Percentiles rank a stretch among this genome's conserved stretches.
Evolutionary conservation across 2,329 filamentous ascomycete species (phyloP).

Genomic region (Verticillium isaacii): DNA sequence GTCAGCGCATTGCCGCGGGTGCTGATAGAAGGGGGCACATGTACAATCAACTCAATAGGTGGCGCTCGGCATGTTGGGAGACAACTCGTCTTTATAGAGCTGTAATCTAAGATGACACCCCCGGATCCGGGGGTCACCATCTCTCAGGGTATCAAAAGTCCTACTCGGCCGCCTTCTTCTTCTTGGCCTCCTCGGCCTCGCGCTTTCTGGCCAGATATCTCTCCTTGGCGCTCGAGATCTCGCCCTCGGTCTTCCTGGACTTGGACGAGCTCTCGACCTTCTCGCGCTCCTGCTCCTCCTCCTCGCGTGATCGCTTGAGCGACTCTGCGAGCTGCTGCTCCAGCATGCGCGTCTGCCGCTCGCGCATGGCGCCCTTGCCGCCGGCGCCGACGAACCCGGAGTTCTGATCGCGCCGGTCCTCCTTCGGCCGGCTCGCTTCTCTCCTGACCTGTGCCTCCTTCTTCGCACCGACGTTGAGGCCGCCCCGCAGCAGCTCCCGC

Average conservation of each 20-base stretch:
- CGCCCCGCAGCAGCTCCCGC: slow-evolving; percentile 70
- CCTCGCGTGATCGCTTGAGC: slow-evolving; percentile 65
- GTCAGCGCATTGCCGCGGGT: background rate
- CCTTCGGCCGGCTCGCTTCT: slow-evolving; percentile 8
- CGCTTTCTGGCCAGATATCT: slow-evolving; percentile 73
- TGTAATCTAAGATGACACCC: background rate
- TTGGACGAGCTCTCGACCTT: slow-evolving; percentile 63
- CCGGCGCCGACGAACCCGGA: slow-evolving; percentile 35
- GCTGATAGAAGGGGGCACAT: background rate
- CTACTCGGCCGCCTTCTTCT: slow-evolving; percentile 31
- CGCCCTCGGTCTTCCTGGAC: slow-evolving; percentile 70
- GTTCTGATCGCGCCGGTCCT: slow-evolving; percentile 1
- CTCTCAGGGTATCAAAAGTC: slow-evolving; percentile 1
- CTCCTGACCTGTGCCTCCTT: slow-evolving; percentile 43
- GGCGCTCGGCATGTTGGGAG: background rate
- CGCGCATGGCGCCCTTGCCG: slow-evolving; percentile 63
- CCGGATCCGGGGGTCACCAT: background rate
- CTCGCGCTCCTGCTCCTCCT: slow-evolving; percentile 58
- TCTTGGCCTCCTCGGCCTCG: slow-evolving; percentile 67
- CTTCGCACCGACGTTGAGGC: slow-evolving; percentile 66
- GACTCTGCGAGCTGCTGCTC: slow-evolving; percentile 71
- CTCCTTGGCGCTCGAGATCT: slow-evolving; percentile 74
- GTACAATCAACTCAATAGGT: background rate
- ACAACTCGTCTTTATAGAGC: background rate
- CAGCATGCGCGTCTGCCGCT: slow-evolving; percentile 74